phyloP scores from a whole-genome alignment of 2,329 filamentous ascomycete species.

The Cephalotrichum gorgonifer region DNA sequence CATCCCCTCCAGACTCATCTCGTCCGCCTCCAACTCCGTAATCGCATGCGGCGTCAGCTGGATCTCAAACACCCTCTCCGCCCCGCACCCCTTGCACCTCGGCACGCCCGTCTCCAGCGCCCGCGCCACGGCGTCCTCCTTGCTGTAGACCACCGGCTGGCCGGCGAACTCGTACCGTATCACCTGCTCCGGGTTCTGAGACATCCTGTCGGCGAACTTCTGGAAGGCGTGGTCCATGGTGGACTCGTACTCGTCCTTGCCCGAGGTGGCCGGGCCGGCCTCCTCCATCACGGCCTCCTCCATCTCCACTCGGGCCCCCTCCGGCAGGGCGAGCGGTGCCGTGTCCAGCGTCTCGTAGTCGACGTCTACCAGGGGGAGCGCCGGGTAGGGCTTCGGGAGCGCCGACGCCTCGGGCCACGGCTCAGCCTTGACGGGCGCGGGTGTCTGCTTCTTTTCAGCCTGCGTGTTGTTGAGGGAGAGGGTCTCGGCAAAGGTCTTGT shows the following conservation, averaged over 20 bases:
- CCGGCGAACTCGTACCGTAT: conserved; percentile 73
- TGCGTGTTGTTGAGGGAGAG: conserved; percentile 59
- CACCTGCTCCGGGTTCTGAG: conserved; percentile 73
- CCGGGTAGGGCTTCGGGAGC: conserved; percentile 63
- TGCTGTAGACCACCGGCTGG: conserved; percentile 68
- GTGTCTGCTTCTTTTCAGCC: conserved; percentile 13
- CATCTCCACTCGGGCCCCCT: conserved; percentile 37
- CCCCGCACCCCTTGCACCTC: conserved; percentile 66
- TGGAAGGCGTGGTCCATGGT: conserved; percentile 67
- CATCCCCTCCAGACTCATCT: conserved; percentile 71
- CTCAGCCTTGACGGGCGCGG: conserved; percentile 36
- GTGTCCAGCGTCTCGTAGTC: conserved; percentile 81
- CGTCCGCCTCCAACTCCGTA: conserved; percentile 72
- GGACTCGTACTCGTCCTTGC: conserved; percentile 60
- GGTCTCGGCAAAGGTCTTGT: conserved; percentile 60
- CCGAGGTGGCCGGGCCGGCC: conserved; percentile 17
- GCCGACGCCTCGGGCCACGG: conserved; percentile 64
- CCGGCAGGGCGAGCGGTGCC: conserved; percentile 38
- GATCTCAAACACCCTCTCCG: conserved; percentile 72
- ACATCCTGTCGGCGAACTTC: conserved; percentile 66
- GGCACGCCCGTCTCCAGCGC: conserved; percentile 54
- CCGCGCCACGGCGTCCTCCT: conserved; percentile 63
- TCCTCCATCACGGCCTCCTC: conserved; percentile 25
- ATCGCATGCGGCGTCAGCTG: conserved; percentile 91
- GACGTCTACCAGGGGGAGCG: conserved; percentile 73